Base-by-base conservation (phyloP, 495 filamentous ascomycete species). In the Hyaloscypha variabilis region DNA sequence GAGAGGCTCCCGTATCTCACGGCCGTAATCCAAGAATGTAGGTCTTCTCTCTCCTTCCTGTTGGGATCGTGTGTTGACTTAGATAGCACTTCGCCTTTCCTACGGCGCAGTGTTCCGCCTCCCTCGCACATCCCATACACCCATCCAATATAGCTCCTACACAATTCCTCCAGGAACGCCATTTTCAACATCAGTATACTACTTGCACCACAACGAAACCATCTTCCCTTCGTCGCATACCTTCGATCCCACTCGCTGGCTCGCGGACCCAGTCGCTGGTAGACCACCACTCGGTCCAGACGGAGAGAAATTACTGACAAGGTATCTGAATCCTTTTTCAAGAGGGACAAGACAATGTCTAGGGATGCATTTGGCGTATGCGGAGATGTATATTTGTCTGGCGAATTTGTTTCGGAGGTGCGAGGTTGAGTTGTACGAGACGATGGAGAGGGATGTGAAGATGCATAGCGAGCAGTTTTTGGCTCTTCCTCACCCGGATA, bases 211-310 rank as follows among this genome's bases (percentile, higher is more conserved):
- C 58, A 72, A 85, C 64, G 65, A 79, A 28, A 67, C 65, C 2
- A 69, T 84, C 46, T 88, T 84, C 65, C 78, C 82, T 0, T 65
- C 83, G 10, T 78, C 84, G 0, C 64, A 78, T 4, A 67, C 66
- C 19, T 87, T 84, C 66, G 62, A 74, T 17, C 85, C 85, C 0
- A 77, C 82, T 23, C 77, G 85, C 25, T 88, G 82, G 81, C 69
- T 84, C 25, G 29, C 46, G 28, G 53, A 51, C 24, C 30, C 58
- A 6, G 5, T 49, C 14, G 29, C 57, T 31, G 49, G 30, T 55
- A n/a, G 19, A 0, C 52, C 57, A 14, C 49, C 64, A 21, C 13
- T 24, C 1, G 42, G 54, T 6, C 60, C 66, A 2, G 60, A 60
- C 30, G 67, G 59, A 21, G 26, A 53, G 21, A 50, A 57, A 23